Conservation (phyloP, 2,329 filamentous ascomycete genomes). For the Cordyceps cateniannulata region DNA sequence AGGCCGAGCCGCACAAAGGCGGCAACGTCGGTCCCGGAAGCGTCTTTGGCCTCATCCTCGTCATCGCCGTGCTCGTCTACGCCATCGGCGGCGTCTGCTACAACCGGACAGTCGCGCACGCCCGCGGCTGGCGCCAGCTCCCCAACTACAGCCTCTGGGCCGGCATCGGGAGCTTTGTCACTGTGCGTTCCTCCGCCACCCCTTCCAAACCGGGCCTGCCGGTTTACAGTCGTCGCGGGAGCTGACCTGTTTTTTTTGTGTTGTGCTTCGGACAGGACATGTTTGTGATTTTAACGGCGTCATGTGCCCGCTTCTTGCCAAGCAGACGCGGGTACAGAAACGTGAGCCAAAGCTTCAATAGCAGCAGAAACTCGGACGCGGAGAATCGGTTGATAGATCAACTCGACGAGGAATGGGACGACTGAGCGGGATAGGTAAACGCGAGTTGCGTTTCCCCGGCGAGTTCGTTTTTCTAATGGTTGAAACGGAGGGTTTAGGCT, state of each 20-base stretch:
- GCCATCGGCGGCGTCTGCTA: conserved; percentile 90
- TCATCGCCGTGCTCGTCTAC: conserved; percentile 76
- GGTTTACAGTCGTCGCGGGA: conserved; percentile 19
- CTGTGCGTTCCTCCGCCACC: conserved; percentile 39
- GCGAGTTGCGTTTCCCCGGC: background rate
- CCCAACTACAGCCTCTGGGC: conserved; percentile 94
- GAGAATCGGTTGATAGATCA: conserved; percentile 95
- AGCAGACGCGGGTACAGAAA: conserved; percentile 60
- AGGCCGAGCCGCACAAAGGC: conserved; percentile 62
- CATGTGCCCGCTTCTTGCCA: conserved; percentile 61
- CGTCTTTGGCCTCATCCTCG: conserved; percentile 81
- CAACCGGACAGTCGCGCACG: conserved; percentile 88
- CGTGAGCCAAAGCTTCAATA: conserved; percentile 48
- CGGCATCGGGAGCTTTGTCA: conserved; percentile 75
- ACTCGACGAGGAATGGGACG: conserved; percentile 95
- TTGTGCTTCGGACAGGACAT: conserved; percentile 44
- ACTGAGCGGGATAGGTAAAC: conserved; percentile 34
- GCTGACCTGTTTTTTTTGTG: conserved; percentile 21
- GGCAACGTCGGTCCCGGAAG: conserved; percentile 64
- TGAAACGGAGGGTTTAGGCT: background rate
- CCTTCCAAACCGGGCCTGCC: conserved; percentile 24
- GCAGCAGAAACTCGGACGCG: conserved; percentile 57
- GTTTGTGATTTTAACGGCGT: conserved; percentile 62
- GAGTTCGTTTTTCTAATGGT: background rate
- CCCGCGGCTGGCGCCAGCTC: conserved; percentile 88